Conservation (phyloP, 768 basidiomycete species). For the Neoboletus subvelutipes region DNA sequence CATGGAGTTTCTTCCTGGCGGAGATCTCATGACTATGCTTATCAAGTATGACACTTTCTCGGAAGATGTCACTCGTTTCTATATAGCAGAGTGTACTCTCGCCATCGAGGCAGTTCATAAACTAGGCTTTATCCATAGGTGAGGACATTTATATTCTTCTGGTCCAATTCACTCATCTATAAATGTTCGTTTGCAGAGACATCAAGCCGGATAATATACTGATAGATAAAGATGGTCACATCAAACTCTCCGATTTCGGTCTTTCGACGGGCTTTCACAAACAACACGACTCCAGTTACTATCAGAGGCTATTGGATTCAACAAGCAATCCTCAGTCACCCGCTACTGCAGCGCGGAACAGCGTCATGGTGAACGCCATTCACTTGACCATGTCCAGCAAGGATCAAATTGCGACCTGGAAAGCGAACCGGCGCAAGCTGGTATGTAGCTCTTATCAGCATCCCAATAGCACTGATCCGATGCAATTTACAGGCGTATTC, state of each 20-base stretch:
- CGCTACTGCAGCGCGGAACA: constrained; percentile 67
- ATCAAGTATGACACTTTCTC: constrained; percentile 99
- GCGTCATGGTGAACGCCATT: constrained; percentile 96
- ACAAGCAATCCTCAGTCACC: constrained; percentile 46
- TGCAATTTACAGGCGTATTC: constrained; percentile 75
- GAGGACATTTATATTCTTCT: neutral
- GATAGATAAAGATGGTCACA: constrained; percentile 90
- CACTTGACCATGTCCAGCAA: constrained; percentile 94
- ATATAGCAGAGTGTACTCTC: constrained; percentile 97
- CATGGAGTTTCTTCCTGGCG: constrained; percentile 99
- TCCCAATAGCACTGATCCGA: constrained; percentile 2
- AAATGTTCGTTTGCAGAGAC: constrained; percentile 54
- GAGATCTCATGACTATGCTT: constrained; percentile 99
- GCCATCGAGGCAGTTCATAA: constrained; percentile 98
- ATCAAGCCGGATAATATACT: constrained; percentile 98
- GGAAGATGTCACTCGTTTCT: constrained; percentile 96
- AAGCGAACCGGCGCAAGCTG: constrained; percentile 94
- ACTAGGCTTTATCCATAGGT: constrained; percentile 98
- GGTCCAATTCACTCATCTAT: neutral
- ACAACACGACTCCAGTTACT: constrained; percentile 94
- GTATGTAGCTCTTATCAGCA: constrained; percentile 42
- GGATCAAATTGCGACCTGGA: constrained; percentile 97
- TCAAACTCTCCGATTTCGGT: constrained; percentile 98
- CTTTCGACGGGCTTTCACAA: constrained; percentile 99
- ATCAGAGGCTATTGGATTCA: constrained; percentile 81